Evolutionary conservation across 331 rosid genomes (phyloP).

Genomic region (Malus hybrid): DNA sequence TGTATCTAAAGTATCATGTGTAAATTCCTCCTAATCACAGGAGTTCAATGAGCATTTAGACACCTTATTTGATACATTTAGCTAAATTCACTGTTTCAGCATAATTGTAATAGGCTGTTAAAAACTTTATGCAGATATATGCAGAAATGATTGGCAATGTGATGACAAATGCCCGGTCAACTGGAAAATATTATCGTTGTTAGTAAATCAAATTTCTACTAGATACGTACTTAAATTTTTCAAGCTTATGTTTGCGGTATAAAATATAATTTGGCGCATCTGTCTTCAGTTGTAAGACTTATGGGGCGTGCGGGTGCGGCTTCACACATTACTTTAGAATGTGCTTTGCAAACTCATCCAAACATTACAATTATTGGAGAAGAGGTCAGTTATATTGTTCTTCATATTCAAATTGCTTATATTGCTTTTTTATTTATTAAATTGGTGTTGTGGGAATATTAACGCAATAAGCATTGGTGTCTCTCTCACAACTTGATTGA

Average conservation of each 20-base stretch:
- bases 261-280: neutral
- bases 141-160: constrained; percentile 99
- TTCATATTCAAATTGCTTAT: neutral
- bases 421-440: neutral
- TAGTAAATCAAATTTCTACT: constrained; percentile 14
- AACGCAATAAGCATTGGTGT: too few relatives aligned
- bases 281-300: constrained; percentile 85
- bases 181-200: constrained; percentile 98
- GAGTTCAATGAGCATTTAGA: neutral
- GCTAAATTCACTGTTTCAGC: neutral
- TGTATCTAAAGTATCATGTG: neutral
- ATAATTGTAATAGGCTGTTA: neutral
- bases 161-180: constrained; percentile 94
- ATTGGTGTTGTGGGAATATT: too few relatives aligned
- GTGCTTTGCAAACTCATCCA: constrained; percentile 98
- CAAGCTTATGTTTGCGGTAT: neutral
- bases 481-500: too few relatives aligned
- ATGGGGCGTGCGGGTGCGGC: constrained; percentile 99
- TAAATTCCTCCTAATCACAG: neutral
- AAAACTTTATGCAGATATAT: constrained; percentile 57
- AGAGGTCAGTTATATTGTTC: constrained; percentile 32
- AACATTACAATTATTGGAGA: constrained; percentile 87
- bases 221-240: neutral
- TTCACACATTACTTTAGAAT: constrained; percentile 93
- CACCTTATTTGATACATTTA: neutral